Conservation (phyloP, 2,329 filamentous ascomycete species). For the Dryadomyces sulphureus region DNA sequence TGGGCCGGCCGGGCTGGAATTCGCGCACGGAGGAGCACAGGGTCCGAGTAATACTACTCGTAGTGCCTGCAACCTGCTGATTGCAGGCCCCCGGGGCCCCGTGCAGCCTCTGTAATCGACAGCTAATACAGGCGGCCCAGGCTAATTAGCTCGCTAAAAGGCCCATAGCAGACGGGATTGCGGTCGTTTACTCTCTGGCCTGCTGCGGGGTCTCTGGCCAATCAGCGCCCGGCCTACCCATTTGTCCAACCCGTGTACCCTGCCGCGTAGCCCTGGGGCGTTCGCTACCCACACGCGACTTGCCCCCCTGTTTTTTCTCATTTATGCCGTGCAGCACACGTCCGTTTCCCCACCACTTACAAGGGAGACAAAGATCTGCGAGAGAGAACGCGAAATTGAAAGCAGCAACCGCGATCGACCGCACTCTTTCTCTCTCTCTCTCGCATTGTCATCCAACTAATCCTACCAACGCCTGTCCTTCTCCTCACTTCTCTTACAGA, state of each 20-base stretch:
- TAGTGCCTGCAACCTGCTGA: too few relatives aligned
- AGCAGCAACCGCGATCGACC: conserved; percentile 11
- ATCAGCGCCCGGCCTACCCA: conserved; percentile 1
- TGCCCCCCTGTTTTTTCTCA: background rate
- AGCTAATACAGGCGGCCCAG: too few relatives aligned
- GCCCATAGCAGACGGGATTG: too few relatives aligned
- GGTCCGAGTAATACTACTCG: too few relatives aligned
- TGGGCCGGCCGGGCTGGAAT: too few relatives aligned
- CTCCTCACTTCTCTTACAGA: background rate
- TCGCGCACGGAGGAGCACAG: too few relatives aligned
- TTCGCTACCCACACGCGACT: conserved; percentile 5
- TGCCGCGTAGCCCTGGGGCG: background rate
- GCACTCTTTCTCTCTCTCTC: too few relatives aligned
- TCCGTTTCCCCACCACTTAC: conserved; percentile 3
- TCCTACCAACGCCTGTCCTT: conserved; percentile 5
- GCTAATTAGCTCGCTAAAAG: too few relatives aligned
- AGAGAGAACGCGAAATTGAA: conserved; percentile 8
- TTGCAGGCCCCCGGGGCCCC: too few relatives aligned
- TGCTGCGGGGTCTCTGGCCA: conserved; percentile 1
- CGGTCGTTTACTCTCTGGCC: too few relatives aligned
- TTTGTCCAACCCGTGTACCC: conserved; percentile 4
- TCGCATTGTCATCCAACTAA: conserved; percentile 10
- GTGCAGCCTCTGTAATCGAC: too few relatives aligned
- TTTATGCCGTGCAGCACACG: background rate
- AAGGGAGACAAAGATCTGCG: conserved; percentile 1